Evolutionary conservation across 2,329 filamentous ascomycete genomes (phyloP).

Genomic region (Pseudogymnoascus sp.): DNA sequence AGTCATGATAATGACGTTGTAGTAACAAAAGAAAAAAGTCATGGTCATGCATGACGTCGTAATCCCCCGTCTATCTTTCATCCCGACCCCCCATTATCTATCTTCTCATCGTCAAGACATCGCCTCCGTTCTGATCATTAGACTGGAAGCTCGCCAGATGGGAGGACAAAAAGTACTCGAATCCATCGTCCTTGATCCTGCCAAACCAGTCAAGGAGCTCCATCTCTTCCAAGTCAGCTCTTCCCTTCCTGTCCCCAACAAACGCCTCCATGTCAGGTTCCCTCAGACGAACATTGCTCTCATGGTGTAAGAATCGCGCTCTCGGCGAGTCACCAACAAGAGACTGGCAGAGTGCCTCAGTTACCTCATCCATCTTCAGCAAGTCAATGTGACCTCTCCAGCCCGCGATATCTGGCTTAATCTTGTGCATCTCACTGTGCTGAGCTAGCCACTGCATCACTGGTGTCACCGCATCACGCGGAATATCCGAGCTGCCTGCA

Average conservation of each 20-base stretch:
- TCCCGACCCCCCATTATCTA: slow-evolving; percentile 1
- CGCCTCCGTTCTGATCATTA: slow-evolving; percentile 10
- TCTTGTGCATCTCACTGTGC: slow-evolving; percentile 12
- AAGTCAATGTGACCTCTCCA: slow-evolving; percentile 12
- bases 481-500: slow-evolving; percentile 8
- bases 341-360: slow-evolving; percentile 11
- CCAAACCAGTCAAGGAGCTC: slow-evolving; percentile 13
- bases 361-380: slow-evolving; percentile 12
- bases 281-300: slow-evolving; percentile 12
- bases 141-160: slow-evolving; percentile 12
- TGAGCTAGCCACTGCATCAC: slow-evolving; percentile 13
- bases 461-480: slow-evolving; percentile 15
- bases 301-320: slow-evolving; percentile 13
- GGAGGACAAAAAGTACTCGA: slow-evolving; percentile 13
- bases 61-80: neutral
- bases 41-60: neutral
- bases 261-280: slow-evolving; percentile 24
- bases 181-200: slow-evolving; percentile 13
- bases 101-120: slow-evolving; percentile 13
- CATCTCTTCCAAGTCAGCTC: slow-evolving; percentile 12
- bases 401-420: slow-evolving; percentile 11
- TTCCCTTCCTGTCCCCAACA: slow-evolving; percentile 26
- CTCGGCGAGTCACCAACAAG: slow-evolving; percentile 11
- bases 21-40: neutral
- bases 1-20: neutral